Evolutionary conservation across 805 yeast species (phyloP), one percentile per base, ranked within the genome.

Genomic region (Candida pini): DNA sequence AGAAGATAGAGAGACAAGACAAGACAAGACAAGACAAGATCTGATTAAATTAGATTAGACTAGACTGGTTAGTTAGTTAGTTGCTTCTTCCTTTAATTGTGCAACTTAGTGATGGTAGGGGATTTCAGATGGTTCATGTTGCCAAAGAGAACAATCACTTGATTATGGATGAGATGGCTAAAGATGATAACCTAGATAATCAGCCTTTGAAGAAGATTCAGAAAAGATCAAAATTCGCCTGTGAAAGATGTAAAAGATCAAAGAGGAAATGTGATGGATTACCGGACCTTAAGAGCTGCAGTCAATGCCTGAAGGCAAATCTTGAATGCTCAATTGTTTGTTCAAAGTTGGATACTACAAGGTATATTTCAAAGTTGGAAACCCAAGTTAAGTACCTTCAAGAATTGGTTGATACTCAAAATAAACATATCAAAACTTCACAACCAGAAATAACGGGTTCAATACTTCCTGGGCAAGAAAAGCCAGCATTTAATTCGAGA

Each of bases 251-350:
- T 30, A 45, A 43, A 24, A 41, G 38, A 13, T 38, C 42, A 22
- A 48, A 48, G 18, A 33, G 51, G 6, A 47, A 39, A 18, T 48
- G 53, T 35, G 53, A 47, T 33, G 53, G 51, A 3, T 34, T 43
- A 9, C 51, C 51, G 2, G 51, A 47, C 30, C 18, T 45, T 19
- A 41, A 35, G 14, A 32, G 44, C 12, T 47, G 51, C 33, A 28
- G 44, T 4, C 30, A 31, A 5, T 47, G 49, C 29, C 12, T 14
- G 3, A 40, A 40, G 19, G 40, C 42, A 9, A 37, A 39, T 5
- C 33, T 33, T 6, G 43, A 36, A 12, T 49, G 53, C 26, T 43
- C 51, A 1, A 38, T 48, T 7, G 24, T 40, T 20, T 26, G 21
- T 24, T 28, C 38, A 4, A 24, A 34, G 9, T 33, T 34, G 6